Evolutionary conservation across 2,329 filamentous ascomycete species (phyloP).

Genomic region (Paraphoma sp.): DNA sequence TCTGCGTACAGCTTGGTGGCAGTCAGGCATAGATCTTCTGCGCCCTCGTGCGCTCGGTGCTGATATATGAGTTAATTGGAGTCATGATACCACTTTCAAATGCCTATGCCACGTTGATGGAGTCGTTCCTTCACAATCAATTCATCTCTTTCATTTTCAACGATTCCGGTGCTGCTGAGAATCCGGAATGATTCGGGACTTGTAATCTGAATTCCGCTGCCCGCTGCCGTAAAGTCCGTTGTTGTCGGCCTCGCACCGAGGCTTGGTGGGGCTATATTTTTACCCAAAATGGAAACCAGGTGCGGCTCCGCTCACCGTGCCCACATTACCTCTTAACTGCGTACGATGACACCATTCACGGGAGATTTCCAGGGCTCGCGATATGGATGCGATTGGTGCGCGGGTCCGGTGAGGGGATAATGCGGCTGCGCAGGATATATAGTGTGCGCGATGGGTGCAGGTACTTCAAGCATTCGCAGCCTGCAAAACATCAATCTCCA

Average conservation of each 20-base stretch:
- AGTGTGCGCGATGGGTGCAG: not conserved
- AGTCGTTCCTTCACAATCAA: no score
- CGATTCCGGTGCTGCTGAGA: no score
- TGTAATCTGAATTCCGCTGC: no score
- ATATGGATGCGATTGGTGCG: slow-evolving; percentile 9
- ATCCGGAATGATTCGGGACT: no score
- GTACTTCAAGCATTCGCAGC: not conserved
- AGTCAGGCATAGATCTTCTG: slow-evolving; percentile 1
- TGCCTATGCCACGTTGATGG: not conserved
- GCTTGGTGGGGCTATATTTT: slow-evolving; percentile 14
- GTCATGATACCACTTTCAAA: not conserved
- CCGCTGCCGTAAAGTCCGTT: no score
- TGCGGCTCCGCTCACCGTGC: slow-evolving; percentile 20
- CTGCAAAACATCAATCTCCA: not conserved
- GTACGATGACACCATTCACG: slow-evolving; percentile 14
- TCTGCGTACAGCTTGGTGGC: not conserved
- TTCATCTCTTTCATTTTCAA: no score
- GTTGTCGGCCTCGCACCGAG: no score
- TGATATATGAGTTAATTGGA: not conserved
- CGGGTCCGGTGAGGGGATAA: slow-evolving; percentile 15
- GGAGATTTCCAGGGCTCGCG: not conserved
- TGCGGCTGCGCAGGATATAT: not conserved
- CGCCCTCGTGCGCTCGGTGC: not conserved
- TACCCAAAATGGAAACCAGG: slow-evolving; percentile 16
- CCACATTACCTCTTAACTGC: slow-evolving; percentile 8